Evolutionary conservation across 1,139 yeast species (phyloP), one percentile per base, ranked within the genome.

Genomic region (Debaryomyces sp.): DNA sequence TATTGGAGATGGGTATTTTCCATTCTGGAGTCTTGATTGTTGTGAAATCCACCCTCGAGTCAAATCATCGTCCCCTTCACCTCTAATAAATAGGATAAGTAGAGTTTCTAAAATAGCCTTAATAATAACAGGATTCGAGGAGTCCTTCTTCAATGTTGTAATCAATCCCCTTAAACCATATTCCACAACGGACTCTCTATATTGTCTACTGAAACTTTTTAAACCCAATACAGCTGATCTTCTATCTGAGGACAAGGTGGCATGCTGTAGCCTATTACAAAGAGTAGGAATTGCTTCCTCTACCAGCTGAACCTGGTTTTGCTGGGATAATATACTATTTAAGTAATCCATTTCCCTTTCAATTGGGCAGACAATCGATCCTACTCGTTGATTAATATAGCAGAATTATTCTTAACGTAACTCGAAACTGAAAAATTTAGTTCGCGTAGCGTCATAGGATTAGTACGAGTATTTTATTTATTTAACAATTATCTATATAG

Each of bases 221-320:
- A 95, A 73, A 0, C 96, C 95, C 43, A 94, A 75, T 3, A 94
- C 89, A 0, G 99, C 98, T 1, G 97, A 94, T 47, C 96, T 74
- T 54, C 98, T 77, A 67, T 95, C 99, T 36, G 89, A 84, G 2
- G 95, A 76, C 56, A 89, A 68, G 1, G 88, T 87, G 5, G 98
- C 85, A 68, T 94, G 92, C 48, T 85, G 84, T 47, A 94, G 80
- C 44, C 98, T 75, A 62, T 95, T 96, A 60, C 97, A 89, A 48
- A 94, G 74, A 5, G 95, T 89, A 6, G 94, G 85, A 50, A 95
- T 92, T 13, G 97, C 89, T 60, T 89, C 96, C 56, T 87, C 91
- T 8, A 89, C 97, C 73, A 71, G 75, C 53, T 70, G 77, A 60
- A 81, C 83, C 67, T 61, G 70, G 56, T 63, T 69, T 51, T 56